Base-by-base conservation (phyloP, 805 yeast species). In the Blastobotrys chiropterorum region DNA sequence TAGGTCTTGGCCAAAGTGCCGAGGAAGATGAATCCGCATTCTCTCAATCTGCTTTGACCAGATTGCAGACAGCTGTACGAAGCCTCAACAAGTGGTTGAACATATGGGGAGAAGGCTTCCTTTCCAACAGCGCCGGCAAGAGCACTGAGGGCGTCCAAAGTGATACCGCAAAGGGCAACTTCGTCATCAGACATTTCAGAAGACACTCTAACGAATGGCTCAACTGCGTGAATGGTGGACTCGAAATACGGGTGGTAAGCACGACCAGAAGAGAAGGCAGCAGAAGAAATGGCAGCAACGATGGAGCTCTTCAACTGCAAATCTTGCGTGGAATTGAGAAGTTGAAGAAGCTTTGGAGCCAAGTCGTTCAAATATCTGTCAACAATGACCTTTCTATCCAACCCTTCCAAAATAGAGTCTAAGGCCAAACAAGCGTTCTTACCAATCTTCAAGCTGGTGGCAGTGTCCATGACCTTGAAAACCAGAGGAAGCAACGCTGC, bases 121-220 rank as follows among this genome's bases (percentile, higher is more conserved):
- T 94, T 85, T 57, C 97, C 96, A 54, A 94, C 97, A 52, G 99
- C 97, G 69, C 90, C 81, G 51, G 96, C 97, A 86, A 94, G 83
- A 14, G 97, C 85, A 44, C 97, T 86, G 59, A 94, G 80, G 64
- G 94, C 86, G 74, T 94, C 99, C 60, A 94, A 84, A 50, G 97
- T 88, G 67, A 83, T 78, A 38, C 96, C 97, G 69, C 95, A 82
- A 62, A 94, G 80, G 72, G 90, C 96, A 58, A 88, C 82, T 64
- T 90, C 96, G 56, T 87, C 95, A 62, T 89, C 97, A 56, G 85
- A 75, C 76, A 87, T 74, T 59, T 90, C 95, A 59, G 85, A 90
- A 63, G 82, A 79, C 57, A 83, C 54, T 31, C 60, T 56, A 34
- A 62, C 50, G 19, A 62, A 92, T 55, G 89, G 90, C 70, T 88